Base-by-base conservation (phyloP, 176 grass and related monocot genomes). In the Ananas comosus region DNA sequence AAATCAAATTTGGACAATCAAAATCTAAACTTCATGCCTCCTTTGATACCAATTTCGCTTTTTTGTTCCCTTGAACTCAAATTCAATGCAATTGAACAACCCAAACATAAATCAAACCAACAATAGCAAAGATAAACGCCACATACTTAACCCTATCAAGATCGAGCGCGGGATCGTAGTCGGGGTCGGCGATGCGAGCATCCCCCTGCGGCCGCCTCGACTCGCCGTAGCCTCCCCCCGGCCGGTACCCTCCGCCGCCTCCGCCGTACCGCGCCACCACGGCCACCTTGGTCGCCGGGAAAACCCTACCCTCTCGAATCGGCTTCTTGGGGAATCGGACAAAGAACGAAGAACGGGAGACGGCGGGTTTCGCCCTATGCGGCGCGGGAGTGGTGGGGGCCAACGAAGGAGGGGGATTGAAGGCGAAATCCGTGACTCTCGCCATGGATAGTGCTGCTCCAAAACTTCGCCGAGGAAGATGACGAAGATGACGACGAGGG, bases 101-200 rank as follows among this genome's bases (percentile, higher is more conserved):
- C 25, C 4, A n/a, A 9, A 67, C 2, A 67, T 16, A 67, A 12
- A 58, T 56, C 4, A n/a, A 19, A 73, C 54, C 17, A 12, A 16
- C 4, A 2, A 17, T 0, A 9, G n/a, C n/a, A 53, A 14, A 52
- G 14, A 14, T 64, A 58, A 13, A 73, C 29, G 63, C 51, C 71
- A 50, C 78, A 14, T 88, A 97, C 93, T 87, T 51, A 65, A 97
- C 70, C 50, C 63, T 85, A 1, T 90, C 89, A 56, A 97, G 87
- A 76, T 97, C 89, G 65, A 97, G 86, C 58, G 89, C 64, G 5
- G 89, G 76, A 73, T 97, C 93, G 56, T 83, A 81, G 50, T 85
- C 89, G 2, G 51, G 67, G 23, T 92, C 81, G 19, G 85, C 50
- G 28, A 51, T 14, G 33, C 73, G 71, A 23, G 18, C 63, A 48